Evolutionary conservation across 495 filamentous ascomycete genomes (phyloP), one percentile per base, ranked within the genome.

Genomic region (Aspergillus conjunctus): DNA sequence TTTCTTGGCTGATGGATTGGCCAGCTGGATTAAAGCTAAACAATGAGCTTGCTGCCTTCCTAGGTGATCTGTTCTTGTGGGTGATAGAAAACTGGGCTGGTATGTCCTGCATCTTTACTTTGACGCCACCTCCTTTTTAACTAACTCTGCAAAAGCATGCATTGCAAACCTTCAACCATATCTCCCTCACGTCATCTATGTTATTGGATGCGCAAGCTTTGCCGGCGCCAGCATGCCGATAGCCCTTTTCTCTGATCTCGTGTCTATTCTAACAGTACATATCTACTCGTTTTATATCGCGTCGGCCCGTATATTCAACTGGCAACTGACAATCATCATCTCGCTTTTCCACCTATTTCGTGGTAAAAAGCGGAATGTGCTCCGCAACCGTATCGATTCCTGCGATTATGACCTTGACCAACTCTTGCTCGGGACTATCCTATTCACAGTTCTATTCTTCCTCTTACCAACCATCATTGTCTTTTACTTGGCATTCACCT

Each of bases 371-470:
- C 87, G 94, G 60, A 99, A 99, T 61, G 91, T 99, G 8, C 84
- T 99, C 12, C 87, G 94, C 63, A 97, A 97, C 66, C 91, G 94
- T 70, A 97, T 98, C 63, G 94, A 99, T 70, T 93, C 91, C 39
- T 99, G 95, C 79, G 94, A 99, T 74, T 99, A 99, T 73, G 94
- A 97, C 71, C 88, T 99, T 17, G 94, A 99, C 69, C 95, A 99
- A 73, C 87, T 99, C 4, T 86, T 99, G 7, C 86, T 99, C 14
- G 94, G 94, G 33, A 98, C 94, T 1, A 98, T 98, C 21, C 81
- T 99, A 9, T 99, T 99, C 65, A 97, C 95, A 2, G 82, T 98
- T 12, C 83, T 98, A 1, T 96, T 95, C 79, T 99, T 98, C 71
- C 81, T 99, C 20, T 81, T 98, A 1, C 95, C 94, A 0, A 99